phyloP scores from a whole-genome alignment of 2,329 filamentous ascomycete genomes.

The Hypoxylon rubiginosum region DNA sequence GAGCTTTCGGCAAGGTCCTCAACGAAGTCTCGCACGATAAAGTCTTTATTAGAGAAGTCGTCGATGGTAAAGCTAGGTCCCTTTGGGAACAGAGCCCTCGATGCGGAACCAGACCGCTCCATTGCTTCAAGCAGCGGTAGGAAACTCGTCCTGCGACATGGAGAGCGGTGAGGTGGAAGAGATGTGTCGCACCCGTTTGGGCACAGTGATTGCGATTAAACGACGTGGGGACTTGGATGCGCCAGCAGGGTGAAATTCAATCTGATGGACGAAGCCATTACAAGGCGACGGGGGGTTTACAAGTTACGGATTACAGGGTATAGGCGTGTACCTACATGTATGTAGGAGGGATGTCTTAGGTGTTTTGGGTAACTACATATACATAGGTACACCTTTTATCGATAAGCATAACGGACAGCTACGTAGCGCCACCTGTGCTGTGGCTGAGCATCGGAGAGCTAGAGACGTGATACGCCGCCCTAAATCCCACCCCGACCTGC shows the following conservation, averaged over 20 bases:
- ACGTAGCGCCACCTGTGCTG: background rate
- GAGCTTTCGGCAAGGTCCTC: conserved; percentile 91
- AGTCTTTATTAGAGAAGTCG: conserved; percentile 90
- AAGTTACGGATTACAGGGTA: background rate
- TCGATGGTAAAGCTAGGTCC: conserved; percentile 89
- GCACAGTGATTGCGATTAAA: conserved; percentile 5
- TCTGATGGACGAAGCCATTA: conserved; percentile 9
- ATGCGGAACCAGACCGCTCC: conserved; percentile 61
- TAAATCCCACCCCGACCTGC: background rate
- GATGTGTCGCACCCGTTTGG: background rate
- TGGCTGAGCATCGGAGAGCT: conserved; percentile 1
- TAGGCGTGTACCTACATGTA: background rate
- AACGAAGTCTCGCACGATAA: conserved; percentile 98
- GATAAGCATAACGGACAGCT: background rate
- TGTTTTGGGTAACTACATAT: no score
- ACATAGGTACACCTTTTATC: background rate
- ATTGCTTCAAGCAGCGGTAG: conserved; percentile 51
- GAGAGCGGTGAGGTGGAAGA: conserved; percentile 4
- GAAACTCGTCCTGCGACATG: conserved; percentile 41
- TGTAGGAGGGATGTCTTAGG: background rate
- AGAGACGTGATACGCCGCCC: conserved; percentile 2
- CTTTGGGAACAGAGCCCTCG: conserved; percentile 79
- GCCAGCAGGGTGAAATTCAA: conserved; percentile 7
- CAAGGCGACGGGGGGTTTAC: background rate
- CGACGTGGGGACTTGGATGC: conserved; percentile 15